These are phyloP conservation scores for Neonectria sp. DNA, from an alignment of 2,329 filamentous ascomycete species.

Conservation along the genomic window DNA sequence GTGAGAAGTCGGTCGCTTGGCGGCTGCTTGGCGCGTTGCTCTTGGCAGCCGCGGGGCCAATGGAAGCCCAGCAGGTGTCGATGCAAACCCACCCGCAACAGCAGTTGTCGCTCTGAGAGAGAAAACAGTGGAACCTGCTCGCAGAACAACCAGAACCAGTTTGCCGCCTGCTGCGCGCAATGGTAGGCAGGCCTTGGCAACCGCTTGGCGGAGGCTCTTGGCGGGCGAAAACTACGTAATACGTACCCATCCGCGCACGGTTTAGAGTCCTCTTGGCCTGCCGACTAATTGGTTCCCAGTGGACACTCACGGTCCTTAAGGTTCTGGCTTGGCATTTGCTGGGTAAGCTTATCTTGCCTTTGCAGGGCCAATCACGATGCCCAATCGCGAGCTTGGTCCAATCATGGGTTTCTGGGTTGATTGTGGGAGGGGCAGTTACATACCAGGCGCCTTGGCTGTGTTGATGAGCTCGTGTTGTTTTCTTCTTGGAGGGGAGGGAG, in stretches of 20 bases:
- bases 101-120: constrained; percentile 7
- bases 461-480: constrained; percentile 19
- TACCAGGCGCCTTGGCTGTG: constrained; percentile 30
- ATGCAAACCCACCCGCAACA: constrained; percentile 8
- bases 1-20: constrained; percentile 29
- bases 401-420: constrained; percentile 18
- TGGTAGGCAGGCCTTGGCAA: constrained; percentile 34
- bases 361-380: constrained; percentile 11
- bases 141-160: constrained; percentile 7
- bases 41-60: constrained; percentile 31
- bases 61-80: constrained; percentile 11
- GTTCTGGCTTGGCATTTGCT: constrained; percentile 38
- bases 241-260: constrained; percentile 32
- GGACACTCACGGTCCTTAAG: constrained; percentile 40
- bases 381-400: constrained; percentile 32
- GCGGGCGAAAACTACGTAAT: constrained; percentile 19
- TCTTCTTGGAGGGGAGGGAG: neutral
- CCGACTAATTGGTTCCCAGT: constrained; percentile 5
- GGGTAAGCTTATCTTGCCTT: constrained; percentile 44
- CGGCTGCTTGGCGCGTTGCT: constrained; percentile 30
- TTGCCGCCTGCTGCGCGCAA: constrained; percentile 20
- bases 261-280: constrained; percentile 34
- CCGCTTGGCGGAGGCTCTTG: constrained; percentile 32
- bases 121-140: constrained; percentile 21
- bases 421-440: constrained; percentile 9